Evolutionary conservation across 1,284 basidiomycete genomes (phyloP), one percentile per base, ranked within the genome.

Genomic region (Ustilago cynodontis): DNA sequence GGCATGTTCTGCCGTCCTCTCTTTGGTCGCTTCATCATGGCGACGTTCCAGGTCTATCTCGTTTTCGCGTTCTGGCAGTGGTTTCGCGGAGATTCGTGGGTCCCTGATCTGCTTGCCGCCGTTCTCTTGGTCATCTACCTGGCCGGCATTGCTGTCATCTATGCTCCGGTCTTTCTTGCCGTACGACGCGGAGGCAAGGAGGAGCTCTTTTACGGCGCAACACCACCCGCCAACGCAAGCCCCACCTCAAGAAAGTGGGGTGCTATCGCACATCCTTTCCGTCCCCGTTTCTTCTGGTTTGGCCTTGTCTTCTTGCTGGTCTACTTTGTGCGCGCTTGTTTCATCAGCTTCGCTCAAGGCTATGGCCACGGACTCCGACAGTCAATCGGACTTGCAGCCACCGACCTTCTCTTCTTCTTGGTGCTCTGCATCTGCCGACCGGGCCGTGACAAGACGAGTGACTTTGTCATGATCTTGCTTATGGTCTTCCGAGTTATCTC

Each of bases 1-100:
- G 70, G 65, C 69, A 71, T 69, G 69, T 72, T 77, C 29, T 72
- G 65, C 53, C 54, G 69, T 3, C 69, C 74, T 2, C 37, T 77
- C 29, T 59, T 72, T 9, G 70, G 74, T 1, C 65, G 74, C 29
- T 67, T 71, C 54, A 20, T 66, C 43, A 68, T 69, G 55, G 66
- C 70, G 1, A 77, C 74, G 0, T 77, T 71, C 41, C 69, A 71
- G 28, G 49, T 77, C 13, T 77, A 61, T 45, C 66, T 82, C 28
- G 74, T 82, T n/a, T 80, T 84, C 20, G 75, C 78, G 28, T 82
- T 85, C 50, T 85, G 81, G 73, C 84, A 85, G 52, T 85, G 79
- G 74, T 56, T 70, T n/a, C 61, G 74, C 13, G 76, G 79, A 13
- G 77, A 77, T 47, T 78, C 77, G 35, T 85, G 84, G 84, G 74